phyloP scores from a whole-genome alignment of 179 eudicot species.

The Beta macrorhiza region DNA sequence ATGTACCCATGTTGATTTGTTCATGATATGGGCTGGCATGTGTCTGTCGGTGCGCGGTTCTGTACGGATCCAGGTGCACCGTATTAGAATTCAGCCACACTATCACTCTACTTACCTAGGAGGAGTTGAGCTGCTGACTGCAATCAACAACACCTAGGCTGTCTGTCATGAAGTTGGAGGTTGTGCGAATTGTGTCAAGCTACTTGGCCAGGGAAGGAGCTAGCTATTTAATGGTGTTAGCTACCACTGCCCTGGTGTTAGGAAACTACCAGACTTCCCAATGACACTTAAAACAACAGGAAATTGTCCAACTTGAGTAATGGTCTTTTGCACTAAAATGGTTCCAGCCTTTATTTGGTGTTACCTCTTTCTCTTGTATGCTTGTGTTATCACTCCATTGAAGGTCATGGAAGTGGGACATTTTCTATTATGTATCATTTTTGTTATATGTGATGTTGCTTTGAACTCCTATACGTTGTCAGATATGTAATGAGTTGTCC shows the following conservation, averaged over 20 bases:
- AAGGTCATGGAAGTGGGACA: background rate
- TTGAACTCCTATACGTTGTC: background rate
- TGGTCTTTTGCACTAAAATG: background rate
- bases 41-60: background rate
- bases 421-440: background rate
- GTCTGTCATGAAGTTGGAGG: background rate
- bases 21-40: background rate
- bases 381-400: background rate
- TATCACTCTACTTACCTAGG: background rate
- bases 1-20: no score
- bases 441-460: background rate
- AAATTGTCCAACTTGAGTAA: background rate
- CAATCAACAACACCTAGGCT: background rate
- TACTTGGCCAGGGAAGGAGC: background rate
- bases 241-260: background rate
- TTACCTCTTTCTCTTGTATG: constrained; percentile 3
- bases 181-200: background rate
- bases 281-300: background rate
- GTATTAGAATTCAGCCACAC: background rate
- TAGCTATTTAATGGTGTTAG: background rate
- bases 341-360: background rate
- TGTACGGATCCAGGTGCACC: background rate
- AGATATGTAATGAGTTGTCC: background rate
- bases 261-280: background rate
- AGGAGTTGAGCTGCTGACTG: background rate